These are phyloP conservation scores for Kwoniella heveanensis DNA, from an alignment of 768 basidiomycete genomes.

Conservation along the genomic window DNA sequence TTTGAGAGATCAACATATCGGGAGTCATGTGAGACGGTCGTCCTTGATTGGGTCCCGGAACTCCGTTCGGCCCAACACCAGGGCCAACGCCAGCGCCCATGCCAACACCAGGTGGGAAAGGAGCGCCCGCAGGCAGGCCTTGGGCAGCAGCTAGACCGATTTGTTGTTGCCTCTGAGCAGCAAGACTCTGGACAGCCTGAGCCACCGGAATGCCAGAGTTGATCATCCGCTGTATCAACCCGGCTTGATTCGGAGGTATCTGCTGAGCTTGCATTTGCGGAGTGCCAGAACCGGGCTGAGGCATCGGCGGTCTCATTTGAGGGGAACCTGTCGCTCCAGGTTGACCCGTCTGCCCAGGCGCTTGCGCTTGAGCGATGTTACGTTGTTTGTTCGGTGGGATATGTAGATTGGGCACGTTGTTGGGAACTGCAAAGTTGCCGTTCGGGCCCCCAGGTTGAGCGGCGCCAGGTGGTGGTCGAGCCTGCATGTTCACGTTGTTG, in stretches of 20 bases:
- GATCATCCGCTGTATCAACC: slow-evolving; percentile 29
- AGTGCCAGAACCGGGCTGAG: background rate
- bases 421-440: slow-evolving; percentile 23
- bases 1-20: slow-evolving; percentile 23
- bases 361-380: slow-evolving; percentile 30
- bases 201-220: slow-evolving; percentile 35
- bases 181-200: slow-evolving; percentile 19
- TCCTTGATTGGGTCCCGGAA: background rate
- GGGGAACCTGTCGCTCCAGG: slow-evolving; percentile 22
- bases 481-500: slow-evolving; percentile 11
- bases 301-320: slow-evolving; percentile 19
- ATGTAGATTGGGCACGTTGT: slow-evolving; percentile 38
- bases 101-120: background rate
- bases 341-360: slow-evolving; percentile 10
- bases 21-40: slow-evolving; percentile 22
- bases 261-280: slow-evolving; percentile 11
- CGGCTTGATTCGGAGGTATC: slow-evolving; percentile 14
- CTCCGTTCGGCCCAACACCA: background rate
- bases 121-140: background rate
- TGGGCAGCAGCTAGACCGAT: slow-evolving; percentile 1
- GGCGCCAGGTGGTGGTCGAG: slow-evolving; percentile 11
- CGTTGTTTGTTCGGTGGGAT: slow-evolving; percentile 47
- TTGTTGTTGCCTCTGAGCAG: slow-evolving; percentile 14
- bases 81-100: background rate
- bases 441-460: background rate